phyloP scores from a whole-genome alignment of 2,329 filamentous ascomycete species.

The Aspergillus texensis region DNA sequence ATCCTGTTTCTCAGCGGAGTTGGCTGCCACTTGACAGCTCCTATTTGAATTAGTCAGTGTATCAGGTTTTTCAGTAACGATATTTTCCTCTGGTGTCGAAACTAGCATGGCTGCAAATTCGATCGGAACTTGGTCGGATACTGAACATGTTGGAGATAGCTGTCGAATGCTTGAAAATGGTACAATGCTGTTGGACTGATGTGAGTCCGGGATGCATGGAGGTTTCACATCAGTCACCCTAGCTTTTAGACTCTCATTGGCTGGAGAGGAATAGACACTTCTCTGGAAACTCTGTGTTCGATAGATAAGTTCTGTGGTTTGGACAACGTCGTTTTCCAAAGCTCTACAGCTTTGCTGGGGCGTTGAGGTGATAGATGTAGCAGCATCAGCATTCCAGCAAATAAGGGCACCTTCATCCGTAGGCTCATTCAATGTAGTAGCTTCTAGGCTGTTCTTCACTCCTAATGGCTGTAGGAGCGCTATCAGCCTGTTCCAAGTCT shows the following conservation, averaged over 20 bases:
- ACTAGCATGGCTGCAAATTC: constrained; percentile 36
- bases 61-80: not conserved
- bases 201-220: constrained; percentile 9
- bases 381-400: not conserved
- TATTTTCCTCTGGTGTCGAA: constrained; percentile 20
- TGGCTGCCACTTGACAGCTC: not conserved
- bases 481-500: constrained; percentile 26
- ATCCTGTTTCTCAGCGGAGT: not conserved
- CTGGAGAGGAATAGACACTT: constrained; percentile 12
- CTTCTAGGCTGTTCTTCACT: not conserved
- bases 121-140: constrained; percentile 24
- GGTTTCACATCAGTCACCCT: not conserved
- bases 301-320: constrained; percentile 23
- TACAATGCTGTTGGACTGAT: constrained; percentile 26
- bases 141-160: constrained; percentile 18
- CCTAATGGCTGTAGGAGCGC: constrained; percentile 14
- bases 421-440: not conserved
- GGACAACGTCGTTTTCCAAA: constrained; percentile 10
- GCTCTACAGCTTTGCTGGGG: not conserved
- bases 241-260: not conserved
- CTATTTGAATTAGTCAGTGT: not conserved
- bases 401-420: not conserved
- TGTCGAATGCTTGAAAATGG: constrained; percentile 37
- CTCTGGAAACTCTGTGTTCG: constrained; percentile 20
- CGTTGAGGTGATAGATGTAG: not conserved